Base-by-base conservation (phyloP, 495 filamentous ascomycete genomes). In the Xylaria cubensis region DNA sequence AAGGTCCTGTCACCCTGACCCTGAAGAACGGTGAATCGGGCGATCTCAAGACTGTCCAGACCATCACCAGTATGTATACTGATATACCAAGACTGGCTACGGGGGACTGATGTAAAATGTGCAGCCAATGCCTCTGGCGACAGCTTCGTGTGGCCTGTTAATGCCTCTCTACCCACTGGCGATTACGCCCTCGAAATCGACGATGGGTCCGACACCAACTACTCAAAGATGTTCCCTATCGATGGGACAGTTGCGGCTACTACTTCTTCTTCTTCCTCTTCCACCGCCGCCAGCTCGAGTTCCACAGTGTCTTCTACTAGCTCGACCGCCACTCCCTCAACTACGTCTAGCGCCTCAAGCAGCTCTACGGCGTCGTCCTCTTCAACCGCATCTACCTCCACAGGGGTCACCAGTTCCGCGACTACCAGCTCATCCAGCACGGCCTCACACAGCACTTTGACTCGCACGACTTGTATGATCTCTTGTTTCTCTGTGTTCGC, bases 161-260 rank as follows among this genome's bases (percentile, higher is more conserved):
- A 79, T 56, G n/a, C 75, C 13, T 74, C 71, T 64, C 70, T 81
- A 19, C 73, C 82, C 68, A 77, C 81, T 19, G 85, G 77, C 73
- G 80, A 75, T 36, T 87, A 86, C 67, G 83, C 83, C 74, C 74
- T 87, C 72, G 72, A 80, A 77, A 83, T 87, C 75, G 80, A 78
- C 58, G 74, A 76, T 46, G 77, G 59, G 41, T 66, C 39, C 34
- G 75, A 79, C 24, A 70, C 73, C 66, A 87, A 87, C 83, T 87
- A 79, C 80, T 84, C 80, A 75, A 1, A 70, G 39, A 77, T 78
- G 72, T 85, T 84, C 73, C 4, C 67, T 17, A 75, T 82, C 59
- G 19, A 36, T 6, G 82, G 82, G 72, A 76, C 76, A 26, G 78
- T 64, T 58, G 64, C 62, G 68, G 70, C 75, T 44, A 62, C 76